Evolutionary conservation across 1,139 yeast species (phyloP), one percentile per base, ranked within the genome.

Genomic region (Sugiyamaella neomexicana): DNA sequence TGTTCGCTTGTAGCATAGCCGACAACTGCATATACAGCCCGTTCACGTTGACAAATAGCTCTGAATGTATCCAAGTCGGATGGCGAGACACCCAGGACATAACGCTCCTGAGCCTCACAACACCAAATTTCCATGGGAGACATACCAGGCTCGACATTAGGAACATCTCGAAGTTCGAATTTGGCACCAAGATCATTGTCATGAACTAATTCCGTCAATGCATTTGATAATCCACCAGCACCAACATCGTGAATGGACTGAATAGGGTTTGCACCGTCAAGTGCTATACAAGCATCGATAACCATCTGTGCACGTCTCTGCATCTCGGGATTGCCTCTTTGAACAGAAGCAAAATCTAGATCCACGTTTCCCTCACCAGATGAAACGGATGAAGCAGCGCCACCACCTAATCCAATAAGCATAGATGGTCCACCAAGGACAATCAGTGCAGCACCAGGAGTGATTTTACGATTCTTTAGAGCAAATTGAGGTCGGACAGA

Each of bases 121-220:
- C 99, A 95, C 99, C 99, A 95, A 63, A 95, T 90, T 75, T 95
- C 99, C 96, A 93, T 89, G 53, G 99, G 98, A 8, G 98, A 91
- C 98, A 95, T 90, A 55, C 98, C 96, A 48, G 97, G 96, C 72
- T 95, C 99, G 61, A 90, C 81, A 38, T 91, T 85, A 55, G 96
- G 82, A 55, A 95, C 86, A 55, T 91, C 88, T 74, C 99, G 85
- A 60, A 95, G 80, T 71, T 95, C 97, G 62, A 95, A 93, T 62
- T 72, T 79, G 41, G 97, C 99, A 70, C 99, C 99, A 59, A 95
- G 80, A 61, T 86, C 95, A 70, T 93, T 93, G 70, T 95, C 99
- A 68, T 95, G 98, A 39, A 93, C 99, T 63, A 95, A 80, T 75
- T 95, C 99, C 1, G 99, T 97, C 63, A 95, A 78, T 8, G 99